A percentile compares a stretch with the other conserved stretches of the same genome.
These are phyloP conservation scores for Verticillium dahliae DNA, from an alignment of 2,329 filamentous ascomycete genomes.

Conservation along the genomic window DNA sequence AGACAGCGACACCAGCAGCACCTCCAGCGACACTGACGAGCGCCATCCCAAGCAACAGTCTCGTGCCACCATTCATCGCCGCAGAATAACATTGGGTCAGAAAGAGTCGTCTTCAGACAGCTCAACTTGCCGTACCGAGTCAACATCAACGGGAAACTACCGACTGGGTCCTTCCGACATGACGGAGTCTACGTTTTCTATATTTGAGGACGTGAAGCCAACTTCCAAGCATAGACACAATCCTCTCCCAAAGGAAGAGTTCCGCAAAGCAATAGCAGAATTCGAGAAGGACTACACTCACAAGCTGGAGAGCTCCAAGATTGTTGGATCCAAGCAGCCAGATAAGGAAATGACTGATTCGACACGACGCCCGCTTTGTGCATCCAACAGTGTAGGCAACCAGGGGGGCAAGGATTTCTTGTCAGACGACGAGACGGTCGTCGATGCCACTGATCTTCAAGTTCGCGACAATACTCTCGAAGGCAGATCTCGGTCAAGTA, in stretches of 20 bases:
- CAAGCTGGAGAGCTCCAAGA: not conserved
- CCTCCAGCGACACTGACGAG: not conserved
- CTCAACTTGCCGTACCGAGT: not conserved
- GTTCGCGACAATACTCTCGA: constrained; percentile 3
- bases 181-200: not conserved
- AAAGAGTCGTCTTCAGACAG: not conserved
- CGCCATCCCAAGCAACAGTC: not conserved
- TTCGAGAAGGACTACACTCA: constrained; percentile 2
- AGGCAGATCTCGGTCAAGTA: constrained; percentile 5
- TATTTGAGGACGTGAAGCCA: not conserved
- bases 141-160: not conserved
- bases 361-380: not conserved
- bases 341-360: not conserved
- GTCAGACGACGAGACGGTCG: not conserved
- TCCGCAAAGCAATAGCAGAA: not conserved
- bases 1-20: not conserved
- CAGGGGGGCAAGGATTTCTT: not conserved
- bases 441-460: not conserved
- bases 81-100: not conserved
- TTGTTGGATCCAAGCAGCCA: not conserved
- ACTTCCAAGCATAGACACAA: not conserved
- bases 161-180: not conserved
- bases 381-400: not conserved
- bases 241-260: not conserved
- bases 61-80: not conserved